Percentiles rank a stretch among this genome's conserved stretches.
These are phyloP conservation scores for Akanthomyces dipterigenus DNA, from an alignment of 2,329 filamentous ascomycete species.

Conservation along the genomic window DNA sequence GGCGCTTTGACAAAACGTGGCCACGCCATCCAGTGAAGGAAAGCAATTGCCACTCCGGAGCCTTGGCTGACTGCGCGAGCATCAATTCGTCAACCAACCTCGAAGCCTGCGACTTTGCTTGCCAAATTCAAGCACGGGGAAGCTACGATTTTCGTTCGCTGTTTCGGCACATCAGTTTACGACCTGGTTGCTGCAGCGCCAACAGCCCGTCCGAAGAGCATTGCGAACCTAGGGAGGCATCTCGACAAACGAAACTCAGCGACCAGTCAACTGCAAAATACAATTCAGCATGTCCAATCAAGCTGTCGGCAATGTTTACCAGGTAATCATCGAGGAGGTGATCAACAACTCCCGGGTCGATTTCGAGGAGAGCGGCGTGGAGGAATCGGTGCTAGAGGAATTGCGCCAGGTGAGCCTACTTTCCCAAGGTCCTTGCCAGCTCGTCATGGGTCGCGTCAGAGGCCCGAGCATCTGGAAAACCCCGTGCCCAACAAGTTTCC, in stretches of 20 bases:
- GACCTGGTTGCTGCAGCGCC: background rate
- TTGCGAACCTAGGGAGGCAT: slow-evolving; percentile 4
- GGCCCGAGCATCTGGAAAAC: background rate
- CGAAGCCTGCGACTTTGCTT: background rate
- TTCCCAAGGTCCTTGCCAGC: background rate
- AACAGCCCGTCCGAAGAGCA: background rate
- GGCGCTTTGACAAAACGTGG: background rate
- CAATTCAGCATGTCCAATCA: slow-evolving; percentile 48
- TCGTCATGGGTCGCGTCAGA: background rate
- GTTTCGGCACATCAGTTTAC: background rate
- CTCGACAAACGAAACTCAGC: slow-evolving; percentile 1
- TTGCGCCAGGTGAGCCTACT: slow-evolving; percentile 67
- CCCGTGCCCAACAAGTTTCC: slow-evolving; percentile 2
- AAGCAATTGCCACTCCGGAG: background rate
- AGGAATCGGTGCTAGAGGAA: slow-evolving; percentile 78
- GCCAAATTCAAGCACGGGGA: background rate
- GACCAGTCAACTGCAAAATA: background rate
- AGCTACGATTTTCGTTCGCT: background rate
- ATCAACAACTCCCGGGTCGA: slow-evolving; percentile 88
- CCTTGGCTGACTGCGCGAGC: background rate
- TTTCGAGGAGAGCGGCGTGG: slow-evolving; percentile 93
- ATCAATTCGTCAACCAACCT: background rate
- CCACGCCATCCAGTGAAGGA: background rate
- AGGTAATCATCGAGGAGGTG: slow-evolving; percentile 73
- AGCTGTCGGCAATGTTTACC: slow-evolving; percentile 70